These are phyloP conservation scores for Linum tenue DNA, from an alignment of 345 rosid genomes.

Conservation along the genomic window DNA sequence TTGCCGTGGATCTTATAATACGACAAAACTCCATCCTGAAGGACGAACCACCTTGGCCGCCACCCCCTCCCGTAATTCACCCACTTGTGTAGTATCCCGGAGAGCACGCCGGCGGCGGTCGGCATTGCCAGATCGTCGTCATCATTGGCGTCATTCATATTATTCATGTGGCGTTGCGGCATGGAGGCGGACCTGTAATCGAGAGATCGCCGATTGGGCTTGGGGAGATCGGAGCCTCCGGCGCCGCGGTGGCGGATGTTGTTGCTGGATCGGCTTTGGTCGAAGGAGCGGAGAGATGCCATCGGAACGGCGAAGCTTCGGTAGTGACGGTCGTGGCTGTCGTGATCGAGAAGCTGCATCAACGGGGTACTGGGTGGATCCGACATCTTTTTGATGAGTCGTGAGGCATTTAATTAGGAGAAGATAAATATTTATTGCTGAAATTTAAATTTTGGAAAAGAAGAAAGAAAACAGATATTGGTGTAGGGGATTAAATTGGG, in stretches of 20 bases:
- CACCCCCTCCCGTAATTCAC: slow-evolving; percentile 97
- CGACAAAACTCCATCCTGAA: slow-evolving; percentile 91
- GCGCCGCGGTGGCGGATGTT: background rate
- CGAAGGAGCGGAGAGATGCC: background rate
- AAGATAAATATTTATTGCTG: background rate
- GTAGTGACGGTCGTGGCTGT: background rate
- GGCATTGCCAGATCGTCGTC: no score
- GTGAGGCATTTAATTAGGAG: background rate
- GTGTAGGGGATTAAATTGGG: no score
- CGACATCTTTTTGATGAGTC: background rate
- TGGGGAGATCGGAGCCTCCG: background rate
- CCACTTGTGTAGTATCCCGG: slow-evolving; percentile 84
- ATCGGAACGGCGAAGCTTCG: background rate
- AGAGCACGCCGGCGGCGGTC: slow-evolving; percentile 32
- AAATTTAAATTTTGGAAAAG: no score
- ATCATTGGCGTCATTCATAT: no score
- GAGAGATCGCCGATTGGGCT: background rate
- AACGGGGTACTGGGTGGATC: background rate
- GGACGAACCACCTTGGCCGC: slow-evolving; percentile 90
- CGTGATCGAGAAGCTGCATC: background rate
- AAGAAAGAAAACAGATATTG: no score
- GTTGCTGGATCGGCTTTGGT: background rate
- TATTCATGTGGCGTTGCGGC: background rate
- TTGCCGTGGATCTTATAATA: slow-evolving; percentile 62
- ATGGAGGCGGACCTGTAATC: background rate